These are phyloP conservation scores for Naganishia friedmannii DNA, from an alignment of 768 basidiomycete species.

Conservation along the genomic window DNA sequence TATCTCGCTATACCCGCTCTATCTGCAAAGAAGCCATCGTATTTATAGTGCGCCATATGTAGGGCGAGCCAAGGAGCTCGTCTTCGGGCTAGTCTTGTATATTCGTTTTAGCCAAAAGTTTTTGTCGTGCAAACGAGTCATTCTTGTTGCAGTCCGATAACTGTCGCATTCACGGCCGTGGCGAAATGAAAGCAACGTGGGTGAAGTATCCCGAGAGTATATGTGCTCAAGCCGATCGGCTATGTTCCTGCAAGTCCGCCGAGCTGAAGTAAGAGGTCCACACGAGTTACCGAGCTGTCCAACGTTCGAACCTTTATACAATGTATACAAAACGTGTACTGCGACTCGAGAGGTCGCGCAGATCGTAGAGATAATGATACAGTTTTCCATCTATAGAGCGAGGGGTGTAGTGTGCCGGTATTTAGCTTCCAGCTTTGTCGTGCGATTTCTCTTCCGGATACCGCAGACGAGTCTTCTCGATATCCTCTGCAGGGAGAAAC, in stretches of 20 bases:
- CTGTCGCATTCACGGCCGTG: too few species aligned
- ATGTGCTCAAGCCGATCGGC: too few species aligned
- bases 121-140: too few species aligned
- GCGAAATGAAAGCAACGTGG: too few species aligned
- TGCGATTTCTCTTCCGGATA: conserved; percentile 49
- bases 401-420: neutral
- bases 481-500: conserved; percentile 46
- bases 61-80: neutral
- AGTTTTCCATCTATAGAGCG: conserved; percentile 1
- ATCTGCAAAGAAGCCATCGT: neutral
- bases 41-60: neutral
- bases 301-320: too few species aligned
- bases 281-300: too few species aligned
- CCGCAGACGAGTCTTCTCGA: conserved; percentile 53
- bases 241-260: too few species aligned
- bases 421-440: conserved; percentile 5
- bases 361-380: neutral
- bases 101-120: too few species aligned
- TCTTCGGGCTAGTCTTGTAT: too few species aligned
- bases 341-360: neutral
- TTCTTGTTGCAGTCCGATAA: too few species aligned
- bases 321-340: conserved; percentile 5
- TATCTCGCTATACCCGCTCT: neutral
- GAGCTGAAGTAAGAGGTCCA: too few species aligned
- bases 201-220: too few species aligned